Base-by-base conservation (phyloP, 805 yeast genomes). In the Sugiyamaella lignohabitans region DNA sequence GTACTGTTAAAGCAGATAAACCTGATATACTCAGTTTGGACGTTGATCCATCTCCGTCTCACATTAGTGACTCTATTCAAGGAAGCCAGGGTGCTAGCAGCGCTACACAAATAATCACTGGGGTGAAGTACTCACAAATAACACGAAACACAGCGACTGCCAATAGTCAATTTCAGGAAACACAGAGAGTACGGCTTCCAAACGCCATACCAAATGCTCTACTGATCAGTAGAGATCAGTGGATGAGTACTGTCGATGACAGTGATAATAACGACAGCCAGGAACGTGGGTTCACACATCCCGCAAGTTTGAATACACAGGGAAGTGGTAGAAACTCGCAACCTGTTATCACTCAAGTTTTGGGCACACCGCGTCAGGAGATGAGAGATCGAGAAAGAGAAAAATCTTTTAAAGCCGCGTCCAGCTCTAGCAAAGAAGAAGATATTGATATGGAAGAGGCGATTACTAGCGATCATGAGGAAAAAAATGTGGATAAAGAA, bases 351-450 rank as follows among this genome's bases (percentile, higher is more conserved):
- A 44, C 47, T 3, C 47, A 44, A 22, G 47, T 44, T 10, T 16
- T 44, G 29, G 47, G 47, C 5, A 44, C 47, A 8, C 47, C 47
- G 3, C 23, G 47, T 14, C 34, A 29, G 22, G 36, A 40, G 20
- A 40, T 40, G 20, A n/a, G n/a, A n/a, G n/a, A n/a, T n/a, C 11
- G 32, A 8, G 32, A 27, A 27, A 14, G 32, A 27, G 8, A 8
- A 27, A 27, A 27, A 27, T 27, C 32, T 14, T 38, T 23, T 8
- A 38, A 23, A 6, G 40, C 11, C 19, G 19, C 40, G n/a, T 23
- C 40, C 19, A 21, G 22, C 10, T 20, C 30, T 27, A 27, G 17
- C 5, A 11, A 5, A 6, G 38, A 38, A 23, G 27, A 20, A 17
- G 27, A 19, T 38, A 4, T 14, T 4, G 14, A 40, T 6, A 27